Conservation (phyloP, 2,329 filamentous ascomycete genomes). For the Orbilia brochopaga region DNA sequence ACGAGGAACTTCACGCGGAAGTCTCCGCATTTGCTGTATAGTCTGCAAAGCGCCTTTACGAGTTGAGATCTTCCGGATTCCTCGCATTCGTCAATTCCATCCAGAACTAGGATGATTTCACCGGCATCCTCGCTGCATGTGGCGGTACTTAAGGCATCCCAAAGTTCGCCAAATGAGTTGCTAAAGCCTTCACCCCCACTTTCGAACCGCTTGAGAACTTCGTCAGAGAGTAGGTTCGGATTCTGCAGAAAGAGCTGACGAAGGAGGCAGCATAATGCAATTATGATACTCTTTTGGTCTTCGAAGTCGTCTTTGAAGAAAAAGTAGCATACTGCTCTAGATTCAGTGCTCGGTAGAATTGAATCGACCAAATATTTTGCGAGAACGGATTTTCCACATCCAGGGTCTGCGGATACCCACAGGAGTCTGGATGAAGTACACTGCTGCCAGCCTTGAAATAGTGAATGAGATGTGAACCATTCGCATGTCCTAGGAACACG, state of each 20-base stretch:
- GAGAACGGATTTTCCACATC: constrained; percentile 61
- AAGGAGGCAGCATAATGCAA: constrained; percentile 58
- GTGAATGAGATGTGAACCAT: constrained; percentile 21
- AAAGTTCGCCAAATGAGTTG: constrained; percentile 14
- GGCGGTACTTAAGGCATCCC: constrained; percentile 12
- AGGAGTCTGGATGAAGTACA: constrained; percentile 54
- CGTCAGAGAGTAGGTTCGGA: constrained; percentile 39
- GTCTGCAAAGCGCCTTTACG: constrained; percentile 52
- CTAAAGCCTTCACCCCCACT: constrained; percentile 1
- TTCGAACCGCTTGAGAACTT: constrained; percentile 6
- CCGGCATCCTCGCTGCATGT: constrained; percentile 3
- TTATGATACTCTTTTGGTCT: constrained; percentile 56
- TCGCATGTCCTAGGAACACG: constrained; percentile 28
- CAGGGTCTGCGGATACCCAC: constrained; percentile 60
- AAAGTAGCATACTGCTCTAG: constrained; percentile 58
- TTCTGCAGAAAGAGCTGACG: constrained; percentile 58
- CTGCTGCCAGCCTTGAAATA: constrained; percentile 20
- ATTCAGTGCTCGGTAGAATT: constrained; percentile 49
- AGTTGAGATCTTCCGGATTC: constrained; percentile 52
- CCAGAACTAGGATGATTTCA: constrained; percentile 58
- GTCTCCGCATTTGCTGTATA: constrained; percentile 51
- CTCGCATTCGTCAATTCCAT: constrained; percentile 60
- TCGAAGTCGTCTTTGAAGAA: constrained; percentile 61
- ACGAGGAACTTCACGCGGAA: constrained; percentile 58
- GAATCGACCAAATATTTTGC: constrained; percentile 58